These are phyloP conservation scores for Vitis hybrid DNA, from an alignment of 177 flowering plant genomes.

Conservation along the genomic window DNA sequence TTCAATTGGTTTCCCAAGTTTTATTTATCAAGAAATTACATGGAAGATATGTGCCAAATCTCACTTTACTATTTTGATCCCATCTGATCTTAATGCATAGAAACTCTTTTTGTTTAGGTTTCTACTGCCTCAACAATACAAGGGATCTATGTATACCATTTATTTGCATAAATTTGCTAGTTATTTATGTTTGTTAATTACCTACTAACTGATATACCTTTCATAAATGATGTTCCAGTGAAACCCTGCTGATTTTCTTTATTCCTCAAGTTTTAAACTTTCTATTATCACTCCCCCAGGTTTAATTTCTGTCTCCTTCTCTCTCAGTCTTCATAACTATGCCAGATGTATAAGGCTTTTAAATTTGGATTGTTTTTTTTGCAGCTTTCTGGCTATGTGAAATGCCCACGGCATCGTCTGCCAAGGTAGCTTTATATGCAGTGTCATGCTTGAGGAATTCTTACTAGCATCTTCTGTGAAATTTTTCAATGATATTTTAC, in stretches of 20 bases:
- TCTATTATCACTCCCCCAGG: constrained; percentile 90
- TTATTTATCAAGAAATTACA: no score
- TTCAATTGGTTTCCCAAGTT: no score
- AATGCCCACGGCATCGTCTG: constrained; percentile 93
- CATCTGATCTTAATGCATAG: background rate
- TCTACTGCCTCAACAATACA: no score
- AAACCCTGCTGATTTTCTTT: constrained; percentile 87
- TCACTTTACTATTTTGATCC: background rate
- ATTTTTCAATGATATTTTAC: background rate
- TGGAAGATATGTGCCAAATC: no score
- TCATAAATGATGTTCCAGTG: constrained; percentile 47
- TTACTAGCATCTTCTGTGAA: constrained; percentile 3
- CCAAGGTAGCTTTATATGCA: constrained; percentile 54
- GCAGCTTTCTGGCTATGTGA: constrained; percentile 75
- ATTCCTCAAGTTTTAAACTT: constrained; percentile 86
- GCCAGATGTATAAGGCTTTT: constrained; percentile 7
- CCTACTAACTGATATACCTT: background rate
- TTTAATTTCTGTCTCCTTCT: constrained; percentile 24
- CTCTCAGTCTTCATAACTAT: background rate
- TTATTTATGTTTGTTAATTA: background rate
- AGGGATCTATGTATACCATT: background rate
- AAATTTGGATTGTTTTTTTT: constrained; percentile 11
- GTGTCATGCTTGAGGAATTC: background rate
- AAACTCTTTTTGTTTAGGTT: background rate
- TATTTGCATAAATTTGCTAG: background rate